A percentile compares a stretch with the other conserved stretches of the same genome.
Evolutionary conservation across 306 rosid species (phyloP).

Genomic region (Rosa lucieae): DNA sequence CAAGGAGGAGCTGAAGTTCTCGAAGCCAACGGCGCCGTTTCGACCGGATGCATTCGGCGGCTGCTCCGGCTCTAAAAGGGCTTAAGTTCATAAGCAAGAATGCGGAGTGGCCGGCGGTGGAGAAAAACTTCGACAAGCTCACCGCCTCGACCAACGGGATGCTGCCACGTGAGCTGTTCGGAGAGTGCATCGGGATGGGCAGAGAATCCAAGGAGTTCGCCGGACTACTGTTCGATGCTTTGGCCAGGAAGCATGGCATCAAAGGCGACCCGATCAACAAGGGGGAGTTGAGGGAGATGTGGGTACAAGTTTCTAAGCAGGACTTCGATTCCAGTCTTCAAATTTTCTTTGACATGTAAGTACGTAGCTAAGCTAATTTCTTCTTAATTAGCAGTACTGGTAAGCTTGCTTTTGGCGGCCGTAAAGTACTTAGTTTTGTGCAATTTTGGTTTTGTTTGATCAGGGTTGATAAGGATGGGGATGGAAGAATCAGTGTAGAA

Average conservation of each 20-base stretch:
- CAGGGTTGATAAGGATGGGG: slow-evolving; percentile 77
- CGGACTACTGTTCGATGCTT: slow-evolving; percentile 55
- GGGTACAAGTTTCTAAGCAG: slow-evolving; percentile 68
- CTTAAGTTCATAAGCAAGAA: slow-evolving; percentile 49
- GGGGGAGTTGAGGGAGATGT: slow-evolving; percentile 57
- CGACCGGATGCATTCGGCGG: slow-evolving; percentile 48
- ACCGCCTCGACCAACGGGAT: slow-evolving; percentile 38
- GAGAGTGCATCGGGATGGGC: slow-evolving; percentile 66
- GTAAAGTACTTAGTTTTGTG: neutral
- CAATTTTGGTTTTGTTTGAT: neutral
- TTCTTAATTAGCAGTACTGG: neutral
- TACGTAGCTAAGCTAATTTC: neutral
- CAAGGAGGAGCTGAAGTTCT: slow-evolving; percentile 44
- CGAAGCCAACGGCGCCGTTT: slow-evolving; percentile 37
- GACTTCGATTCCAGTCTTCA: slow-evolving; percentile 65
- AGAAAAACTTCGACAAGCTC: slow-evolving; percentile 38
- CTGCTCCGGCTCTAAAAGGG: slow-evolving; percentile 50
- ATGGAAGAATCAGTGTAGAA: slow-evolving; percentile 62
- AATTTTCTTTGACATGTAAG: slow-evolving; percentile 73
- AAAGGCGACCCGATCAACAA: slow-evolving; percentile 47
- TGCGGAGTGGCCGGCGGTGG: slow-evolving; percentile 42
- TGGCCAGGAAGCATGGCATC: slow-evolving; percentile 45
- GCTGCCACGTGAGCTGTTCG: slow-evolving; percentile 53
- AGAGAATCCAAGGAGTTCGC: slow-evolving; percentile 62
- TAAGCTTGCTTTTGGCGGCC: neutral